phyloP scores from a whole-genome alignment of 257 asterid species.

The Lycium barbarum region DNA sequence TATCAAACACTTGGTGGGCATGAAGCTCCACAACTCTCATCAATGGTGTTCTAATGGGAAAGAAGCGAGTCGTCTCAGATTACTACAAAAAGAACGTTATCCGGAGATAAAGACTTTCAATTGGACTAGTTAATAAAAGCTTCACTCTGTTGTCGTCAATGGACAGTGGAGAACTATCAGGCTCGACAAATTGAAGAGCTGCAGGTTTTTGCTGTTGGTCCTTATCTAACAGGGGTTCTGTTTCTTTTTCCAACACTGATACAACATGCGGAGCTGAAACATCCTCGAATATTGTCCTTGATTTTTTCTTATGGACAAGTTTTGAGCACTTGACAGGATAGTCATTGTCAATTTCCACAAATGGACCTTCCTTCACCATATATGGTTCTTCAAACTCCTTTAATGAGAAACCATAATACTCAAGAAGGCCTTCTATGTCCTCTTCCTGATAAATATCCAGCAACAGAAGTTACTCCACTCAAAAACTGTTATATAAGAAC shows the following conservation, averaged over 20 bases:
- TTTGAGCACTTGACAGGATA: conserved; percentile 84
- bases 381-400: conserved; percentile 93
- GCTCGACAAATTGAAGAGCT: conserved; percentile 37
- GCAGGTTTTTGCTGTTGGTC: conserved; percentile 43
- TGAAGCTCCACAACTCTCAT: too few relatives aligned
- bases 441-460: conserved; percentile 70
- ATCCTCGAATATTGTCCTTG: conserved; percentile 63
- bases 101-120: too few relatives aligned
- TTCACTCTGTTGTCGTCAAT: too few relatives aligned
- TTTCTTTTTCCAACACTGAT: conserved; percentile 39
- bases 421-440: conserved; percentile 75
- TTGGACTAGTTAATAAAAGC: too few relatives aligned
- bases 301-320: conserved; percentile 80
- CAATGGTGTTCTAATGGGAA: too few relatives aligned
- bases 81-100: too few relatives aligned
- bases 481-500: conserved; percentile 33
- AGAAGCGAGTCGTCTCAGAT: too few relatives aligned
- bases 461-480: conserved; percentile 26
- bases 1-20: too few relatives aligned
- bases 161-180: conserved; percentile 47
- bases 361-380: conserved; percentile 91
- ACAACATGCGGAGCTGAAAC: conserved; percentile 60
- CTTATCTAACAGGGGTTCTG: conserved; percentile 41
- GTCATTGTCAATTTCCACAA: conserved; percentile 73
- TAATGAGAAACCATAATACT: conserved; percentile 79